phyloP scores from a whole-genome alignment of 2,329 filamentous ascomycete species.

The Cyclaneusma minus region DNA sequence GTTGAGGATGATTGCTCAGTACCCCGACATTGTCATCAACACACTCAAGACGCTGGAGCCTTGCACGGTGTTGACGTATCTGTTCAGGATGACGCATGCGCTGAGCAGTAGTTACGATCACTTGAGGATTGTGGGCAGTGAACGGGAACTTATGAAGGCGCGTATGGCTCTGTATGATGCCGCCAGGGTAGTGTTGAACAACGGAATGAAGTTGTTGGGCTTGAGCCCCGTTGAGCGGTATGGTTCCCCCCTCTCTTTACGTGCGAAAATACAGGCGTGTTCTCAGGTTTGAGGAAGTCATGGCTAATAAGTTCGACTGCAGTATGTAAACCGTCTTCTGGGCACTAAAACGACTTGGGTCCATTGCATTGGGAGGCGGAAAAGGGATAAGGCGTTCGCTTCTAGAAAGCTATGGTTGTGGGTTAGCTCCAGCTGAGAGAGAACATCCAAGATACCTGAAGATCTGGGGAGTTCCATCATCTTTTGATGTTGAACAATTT shows the following conservation, averaged over 20 bases:
- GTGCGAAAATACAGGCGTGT: no score
- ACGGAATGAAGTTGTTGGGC: conserved; percentile 71
- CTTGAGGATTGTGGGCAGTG: conserved; percentile 66
- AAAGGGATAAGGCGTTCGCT: no score
- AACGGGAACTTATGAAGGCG: conserved; percentile 53
- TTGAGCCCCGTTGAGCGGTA: conserved; percentile 57
- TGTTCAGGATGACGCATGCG: conserved; percentile 77
- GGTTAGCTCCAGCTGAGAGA: no score
- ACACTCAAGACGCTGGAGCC: conserved; percentile 74
- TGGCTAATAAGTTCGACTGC: no score
- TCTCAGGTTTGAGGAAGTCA: no score
- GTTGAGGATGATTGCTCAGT: conserved; percentile 63
- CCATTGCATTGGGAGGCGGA: no score
- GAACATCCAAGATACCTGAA: no score
- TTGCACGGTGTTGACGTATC: conserved; percentile 48
- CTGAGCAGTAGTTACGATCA: conserved; percentile 72
- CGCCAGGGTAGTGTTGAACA: conserved; percentile 59
- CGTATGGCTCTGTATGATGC: conserved; percentile 67
- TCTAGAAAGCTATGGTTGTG: no score
- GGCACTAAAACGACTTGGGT: no score
- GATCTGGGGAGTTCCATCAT: no score
- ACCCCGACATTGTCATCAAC: conserved; percentile 73
- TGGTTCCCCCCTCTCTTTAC: conserved; percentile 1
- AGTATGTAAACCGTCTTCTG: no score
- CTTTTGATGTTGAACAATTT: no score